Evolutionary conservation across 2,329 filamentous ascomycete genomes (phyloP).

Genomic region (Escovopsis sp.): DNA sequence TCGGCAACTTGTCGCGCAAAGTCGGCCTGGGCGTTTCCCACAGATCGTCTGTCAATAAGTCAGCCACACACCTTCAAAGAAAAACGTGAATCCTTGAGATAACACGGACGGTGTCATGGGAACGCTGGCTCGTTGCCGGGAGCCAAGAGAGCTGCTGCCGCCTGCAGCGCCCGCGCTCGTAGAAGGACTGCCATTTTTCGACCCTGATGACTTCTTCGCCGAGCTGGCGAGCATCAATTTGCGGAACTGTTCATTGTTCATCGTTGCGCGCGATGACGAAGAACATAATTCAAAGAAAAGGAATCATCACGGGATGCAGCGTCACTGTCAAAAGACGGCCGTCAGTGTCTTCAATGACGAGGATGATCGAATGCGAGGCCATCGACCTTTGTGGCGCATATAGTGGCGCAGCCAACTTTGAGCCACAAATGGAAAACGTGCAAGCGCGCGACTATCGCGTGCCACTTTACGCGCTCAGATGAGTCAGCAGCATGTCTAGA

Average conservation of each 20-base stretch:
- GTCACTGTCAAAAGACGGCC: neutral
- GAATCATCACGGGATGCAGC: neutral
- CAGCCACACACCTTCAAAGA: conserved; percentile 6
- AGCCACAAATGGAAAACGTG: neutral
- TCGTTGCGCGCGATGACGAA: conserved; percentile 21
- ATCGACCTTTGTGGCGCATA: neutral
- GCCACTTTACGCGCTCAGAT: too few relatives aligned
- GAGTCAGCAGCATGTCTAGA: too few relatives aligned
- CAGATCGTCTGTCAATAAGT: conserved; percentile 40
- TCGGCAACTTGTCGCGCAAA: conserved; percentile 79
- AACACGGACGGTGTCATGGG: conserved; percentile 78
- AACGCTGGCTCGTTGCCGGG: conserved; percentile 63
- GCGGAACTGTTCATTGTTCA: conserved; percentile 96
- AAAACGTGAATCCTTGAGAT: too few relatives aligned
- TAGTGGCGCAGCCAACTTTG: neutral
- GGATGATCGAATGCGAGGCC: too few relatives aligned
- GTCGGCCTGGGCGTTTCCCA: conserved; percentile 40
- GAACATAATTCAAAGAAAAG: neutral
- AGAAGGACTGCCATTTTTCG: conserved; percentile 31
- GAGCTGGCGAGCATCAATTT: conserved; percentile 48
- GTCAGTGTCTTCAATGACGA: too few relatives aligned
- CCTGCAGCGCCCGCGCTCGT: conserved; percentile 13
- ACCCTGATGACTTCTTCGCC: conserved; percentile 24
- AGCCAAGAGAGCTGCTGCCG: conserved; percentile 46
- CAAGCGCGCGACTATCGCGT: too few relatives aligned